phyloP scores from a whole-genome alignment of 2,329 filamentous ascomycete genomes.

The Triangularia setosa region DNA sequence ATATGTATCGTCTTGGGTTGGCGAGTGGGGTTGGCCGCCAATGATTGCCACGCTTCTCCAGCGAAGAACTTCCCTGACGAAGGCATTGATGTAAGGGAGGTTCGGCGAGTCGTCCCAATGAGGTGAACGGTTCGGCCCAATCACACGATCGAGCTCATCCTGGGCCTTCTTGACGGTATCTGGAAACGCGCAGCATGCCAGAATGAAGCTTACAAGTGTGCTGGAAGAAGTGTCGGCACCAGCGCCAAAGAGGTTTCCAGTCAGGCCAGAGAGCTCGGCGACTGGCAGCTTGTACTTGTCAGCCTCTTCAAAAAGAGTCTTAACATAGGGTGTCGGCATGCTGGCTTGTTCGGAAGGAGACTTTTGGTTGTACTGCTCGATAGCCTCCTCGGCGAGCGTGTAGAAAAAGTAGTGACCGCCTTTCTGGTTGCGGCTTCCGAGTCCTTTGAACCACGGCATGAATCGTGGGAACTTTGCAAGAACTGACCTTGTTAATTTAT shows the following conservation, averaged over 20 bases:
- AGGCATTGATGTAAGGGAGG: conserved; percentile 50
- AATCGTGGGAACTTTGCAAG: conserved; percentile 45
- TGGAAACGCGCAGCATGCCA: conserved; percentile 48
- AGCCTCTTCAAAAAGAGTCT: conserved; percentile 44
- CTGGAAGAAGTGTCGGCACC: conserved; percentile 47
- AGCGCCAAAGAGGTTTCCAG: conserved; percentile 46
- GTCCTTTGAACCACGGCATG: conserved; percentile 49
- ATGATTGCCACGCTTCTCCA: conserved; percentile 53
- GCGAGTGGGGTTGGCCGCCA: conserved; percentile 48
- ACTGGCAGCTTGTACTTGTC: conserved; percentile 43
- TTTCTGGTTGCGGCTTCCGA: conserved; percentile 38
- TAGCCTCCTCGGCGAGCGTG: conserved; percentile 47
- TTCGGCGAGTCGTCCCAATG: conserved; percentile 43
- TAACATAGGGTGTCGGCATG: conserved; percentile 38
- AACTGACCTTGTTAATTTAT: conserved; percentile 19
- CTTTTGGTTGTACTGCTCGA: conserved; percentile 35
- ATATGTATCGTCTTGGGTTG: conserved; percentile 45
- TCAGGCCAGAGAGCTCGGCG: conserved; percentile 43
- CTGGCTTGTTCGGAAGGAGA: conserved; percentile 21
- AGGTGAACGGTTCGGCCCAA: conserved; percentile 46
- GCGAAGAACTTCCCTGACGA: conserved; percentile 53
- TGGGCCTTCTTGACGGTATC: conserved; percentile 46
- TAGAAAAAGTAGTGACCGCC: conserved; percentile 50
- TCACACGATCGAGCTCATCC: conserved; percentile 48
- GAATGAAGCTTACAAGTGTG: conserved; percentile 44